A percentile compares a stretch with the other conserved stretches of the same genome.
phyloP scores from a whole-genome alignment of 2,329 filamentous ascomycete species.

The Ambrosiella xylebori region DNA sequence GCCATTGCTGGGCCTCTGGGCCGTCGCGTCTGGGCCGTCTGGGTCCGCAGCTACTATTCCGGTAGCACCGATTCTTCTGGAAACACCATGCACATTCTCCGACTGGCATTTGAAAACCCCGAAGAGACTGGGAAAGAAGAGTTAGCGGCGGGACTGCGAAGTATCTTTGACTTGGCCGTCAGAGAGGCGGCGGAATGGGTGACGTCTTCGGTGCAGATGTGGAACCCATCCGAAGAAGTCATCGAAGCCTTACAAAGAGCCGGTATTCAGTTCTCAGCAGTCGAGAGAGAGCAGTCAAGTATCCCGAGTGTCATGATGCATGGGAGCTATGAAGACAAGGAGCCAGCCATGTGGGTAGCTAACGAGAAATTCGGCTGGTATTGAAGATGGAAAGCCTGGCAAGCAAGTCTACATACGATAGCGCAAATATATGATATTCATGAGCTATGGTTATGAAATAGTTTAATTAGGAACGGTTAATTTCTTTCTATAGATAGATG shows the following conservation, averaged over 20 bases:
- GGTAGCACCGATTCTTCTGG: conserved; percentile 32
- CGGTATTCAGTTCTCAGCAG: conserved; percentile 31
- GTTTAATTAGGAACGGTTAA: not conserved
- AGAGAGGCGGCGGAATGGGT: conserved; percentile 54
- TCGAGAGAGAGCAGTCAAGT: conserved; percentile 45
- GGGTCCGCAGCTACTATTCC: conserved; percentile 48
- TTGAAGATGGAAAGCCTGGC: conserved; percentile 2
- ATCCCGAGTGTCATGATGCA: conserved; percentile 61
- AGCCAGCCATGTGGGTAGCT: conserved; percentile 48
- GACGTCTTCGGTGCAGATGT: conserved; percentile 55
- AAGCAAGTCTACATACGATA: no score
- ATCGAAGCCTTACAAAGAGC: conserved; percentile 27
- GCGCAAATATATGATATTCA: conserved; percentile 13
- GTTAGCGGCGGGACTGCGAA: conserved; percentile 36
- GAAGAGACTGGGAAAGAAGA: conserved; percentile 22
- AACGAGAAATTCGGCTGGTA: conserved; percentile 72
- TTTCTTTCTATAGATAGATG: not conserved
- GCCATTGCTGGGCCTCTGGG: conserved; percentile 38
- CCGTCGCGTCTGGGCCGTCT: conserved; percentile 51
- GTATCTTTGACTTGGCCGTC: conserved; percentile 50
- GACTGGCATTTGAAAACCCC: conserved; percentile 48
- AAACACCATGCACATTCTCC: conserved; percentile 53
- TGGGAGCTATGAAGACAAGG: conserved; percentile 11
- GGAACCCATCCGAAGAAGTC: conserved; percentile 55
- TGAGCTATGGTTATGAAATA: not conserved